phyloP scores from a whole-genome alignment of 2,329 filamentous ascomycete genomes.

The Aspergillus fumigatus region DNA sequence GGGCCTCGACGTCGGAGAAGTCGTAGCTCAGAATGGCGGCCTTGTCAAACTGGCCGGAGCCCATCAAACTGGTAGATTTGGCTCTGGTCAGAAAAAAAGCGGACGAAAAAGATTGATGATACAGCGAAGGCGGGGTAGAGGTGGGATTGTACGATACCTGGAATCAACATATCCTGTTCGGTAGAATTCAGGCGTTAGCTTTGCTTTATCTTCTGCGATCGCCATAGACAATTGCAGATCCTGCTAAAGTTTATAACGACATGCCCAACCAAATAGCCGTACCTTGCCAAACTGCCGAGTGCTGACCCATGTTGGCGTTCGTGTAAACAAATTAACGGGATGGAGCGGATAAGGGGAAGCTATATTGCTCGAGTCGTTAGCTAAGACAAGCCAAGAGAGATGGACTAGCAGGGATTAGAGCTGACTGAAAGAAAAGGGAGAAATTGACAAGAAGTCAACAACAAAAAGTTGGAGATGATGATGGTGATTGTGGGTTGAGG shows the following conservation, averaged over 20 bases:
- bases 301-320: constrained; percentile 29
- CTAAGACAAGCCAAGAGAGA: neutral
- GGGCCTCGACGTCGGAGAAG: constrained; percentile 77
- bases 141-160: constrained; percentile 45
- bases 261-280: constrained; percentile 3
- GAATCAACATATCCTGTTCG: constrained; percentile 56
- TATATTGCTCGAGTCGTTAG: neutral
- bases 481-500: neutral
- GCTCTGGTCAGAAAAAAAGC: constrained; percentile 8
- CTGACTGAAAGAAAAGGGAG: neutral
- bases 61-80: constrained; percentile 62
- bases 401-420: neutral
- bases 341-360: constrained; percentile 7
- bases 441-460: constrained; percentile 2
- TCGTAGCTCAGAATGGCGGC: constrained; percentile 77
- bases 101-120: constrained; percentile 9
- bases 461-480: constrained; percentile 4
- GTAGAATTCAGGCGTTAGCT: constrained; percentile 14
- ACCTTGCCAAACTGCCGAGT: constrained; percentile 37
- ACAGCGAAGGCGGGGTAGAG: constrained; percentile 8
- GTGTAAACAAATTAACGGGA: constrained; percentile 13
- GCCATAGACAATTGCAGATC: neutral
- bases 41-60: constrained; percentile 73
- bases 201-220: neutral
- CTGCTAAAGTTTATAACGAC: neutral